Evolutionary conservation across 805 yeast species (phyloP).

Genomic region (Myxozyma neotropica): DNA sequence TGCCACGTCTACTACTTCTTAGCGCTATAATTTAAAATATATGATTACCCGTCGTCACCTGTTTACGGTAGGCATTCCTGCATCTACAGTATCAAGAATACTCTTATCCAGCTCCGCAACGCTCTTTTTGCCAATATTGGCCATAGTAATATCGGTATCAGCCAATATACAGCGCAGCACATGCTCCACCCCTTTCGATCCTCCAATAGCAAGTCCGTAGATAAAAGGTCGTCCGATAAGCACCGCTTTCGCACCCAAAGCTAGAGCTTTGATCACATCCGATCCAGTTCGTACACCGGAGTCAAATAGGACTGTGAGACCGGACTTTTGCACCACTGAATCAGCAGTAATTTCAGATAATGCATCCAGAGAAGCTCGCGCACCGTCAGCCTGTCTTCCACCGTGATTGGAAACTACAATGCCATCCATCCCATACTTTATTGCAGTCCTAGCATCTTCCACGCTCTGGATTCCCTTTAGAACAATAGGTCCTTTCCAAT

Average conservation of each 20-base stretch:
- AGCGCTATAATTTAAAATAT: no score
- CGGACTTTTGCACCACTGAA: conserved; percentile 27
- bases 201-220: conserved; percentile 64
- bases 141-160: conserved; percentile 33
- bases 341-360: conserved; percentile 50
- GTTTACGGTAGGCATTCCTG: neutral
- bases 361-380: conserved; percentile 63
- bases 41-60: no score
- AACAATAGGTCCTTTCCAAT: conserved; percentile 41
- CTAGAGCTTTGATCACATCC: conserved; percentile 61
- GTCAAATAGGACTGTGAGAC: conserved; percentile 57
- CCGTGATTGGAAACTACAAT: conserved; percentile 79
- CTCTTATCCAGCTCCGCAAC: conserved; percentile 13
- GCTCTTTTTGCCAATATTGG: conserved; percentile 18
- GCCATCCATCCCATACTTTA: conserved; percentile 64
- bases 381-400: conserved; percentile 64
- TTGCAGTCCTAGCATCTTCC: conserved; percentile 67
- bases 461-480: conserved; percentile 73
- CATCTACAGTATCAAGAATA: conserved; percentile 1
- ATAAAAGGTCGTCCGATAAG: conserved; percentile 65
- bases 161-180: conserved; percentile 31
- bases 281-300: conserved; percentile 68
- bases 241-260: conserved; percentile 62
- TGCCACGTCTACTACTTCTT: no score
- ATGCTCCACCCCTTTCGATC: conserved; percentile 58